Base-by-base conservation (phyloP, 257 asterid genomes). In the Jacaranda copaia region DNA sequence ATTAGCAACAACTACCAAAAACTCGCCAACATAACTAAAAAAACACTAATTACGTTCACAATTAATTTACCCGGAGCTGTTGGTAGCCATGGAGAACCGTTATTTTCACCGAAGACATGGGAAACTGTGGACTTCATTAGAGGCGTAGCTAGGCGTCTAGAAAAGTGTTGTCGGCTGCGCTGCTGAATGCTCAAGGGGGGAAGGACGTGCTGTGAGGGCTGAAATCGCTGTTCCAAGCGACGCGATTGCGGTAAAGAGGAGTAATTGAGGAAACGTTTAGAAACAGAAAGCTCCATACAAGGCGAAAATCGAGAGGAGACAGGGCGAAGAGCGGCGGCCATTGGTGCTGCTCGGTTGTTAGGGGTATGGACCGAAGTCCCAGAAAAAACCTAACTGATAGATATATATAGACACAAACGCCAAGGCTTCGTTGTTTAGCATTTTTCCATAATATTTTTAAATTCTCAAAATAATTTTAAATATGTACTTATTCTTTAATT, bases 211-310 rank as follows among this genome's bases (percentile, higher is more conserved):
- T 73, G 72, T 15, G 66, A 40, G 55, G 59, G 18, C 35, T 68
- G 73, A 32, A 72, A 57, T 40, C 39, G 68, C 9, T 81, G 3
- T 1, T 46, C 65, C 6, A 9, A 45, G 40, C 18, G 76, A 45
- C 32, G 63, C 36, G 71, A 35, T 70, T 70, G 46, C 73, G 82
- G 51, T 42, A 79, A 63, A 72, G 61, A 20, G 42, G 84, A 67
- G 49, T 79, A 81, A 56, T 40, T 43, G 48, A 72, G 32, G 68
- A 60, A 52, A 66, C 75, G 79, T 13, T 75, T 78, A 39, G 84
- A 75, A 45, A 80, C 40, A 13, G 85, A 81, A 46, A 73, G 82
- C 85, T 76, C 91, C 93, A 89, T 87, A 1, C 3, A 60, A 8
- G 15, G 25, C 1, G 32, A 2, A 25, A 25, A 25, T 25, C 32